A percentile compares a stretch with the other conserved stretches of the same genome.
phyloP scores from a whole-genome alignment of 1,284 basidiomycete genomes.

The Ceratobasidium papillatum region DNA sequence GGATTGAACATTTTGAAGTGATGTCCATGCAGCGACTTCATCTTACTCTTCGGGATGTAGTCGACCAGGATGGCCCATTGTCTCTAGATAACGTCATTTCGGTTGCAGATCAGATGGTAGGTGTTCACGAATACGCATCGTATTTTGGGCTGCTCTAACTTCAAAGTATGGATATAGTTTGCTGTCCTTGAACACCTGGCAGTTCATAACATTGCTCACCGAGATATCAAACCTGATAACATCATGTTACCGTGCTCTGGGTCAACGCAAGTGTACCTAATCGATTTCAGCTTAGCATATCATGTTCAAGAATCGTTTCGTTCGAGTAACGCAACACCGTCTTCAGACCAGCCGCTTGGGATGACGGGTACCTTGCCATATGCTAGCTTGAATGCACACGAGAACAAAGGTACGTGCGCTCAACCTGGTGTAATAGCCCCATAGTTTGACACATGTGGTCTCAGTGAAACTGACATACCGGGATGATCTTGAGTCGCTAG shows the following conservation, averaged over 20 bases:
- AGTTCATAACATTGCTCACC: background rate
- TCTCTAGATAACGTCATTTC: background rate
- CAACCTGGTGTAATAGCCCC: background rate
- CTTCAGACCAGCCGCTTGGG: background rate
- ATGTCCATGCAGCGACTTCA: conserved; percentile 40
- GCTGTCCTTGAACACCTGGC: background rate
- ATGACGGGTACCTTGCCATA: background rate
- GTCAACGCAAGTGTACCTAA: background rate
- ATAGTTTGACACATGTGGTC: background rate
- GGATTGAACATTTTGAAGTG: conserved; percentile 44
- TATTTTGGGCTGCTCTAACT: background rate
- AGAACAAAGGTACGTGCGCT: background rate
- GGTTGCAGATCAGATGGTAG: background rate
- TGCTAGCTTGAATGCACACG: background rate
- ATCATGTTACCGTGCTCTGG: background rate
- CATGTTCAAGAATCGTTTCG: background rate
- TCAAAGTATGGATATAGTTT: background rate
- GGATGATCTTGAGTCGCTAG: conserved; percentile 91
- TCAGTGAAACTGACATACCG: conserved; percentile 76
- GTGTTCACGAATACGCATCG: background rate
- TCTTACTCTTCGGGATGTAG: background rate
- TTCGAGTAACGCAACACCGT: background rate
- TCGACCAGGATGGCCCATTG: background rate
- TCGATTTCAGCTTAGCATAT: background rate
- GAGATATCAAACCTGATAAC: conserved; percentile 9